Conservation (phyloP, 352 stramenopile species). For the Globisporangium splendens region DNA sequence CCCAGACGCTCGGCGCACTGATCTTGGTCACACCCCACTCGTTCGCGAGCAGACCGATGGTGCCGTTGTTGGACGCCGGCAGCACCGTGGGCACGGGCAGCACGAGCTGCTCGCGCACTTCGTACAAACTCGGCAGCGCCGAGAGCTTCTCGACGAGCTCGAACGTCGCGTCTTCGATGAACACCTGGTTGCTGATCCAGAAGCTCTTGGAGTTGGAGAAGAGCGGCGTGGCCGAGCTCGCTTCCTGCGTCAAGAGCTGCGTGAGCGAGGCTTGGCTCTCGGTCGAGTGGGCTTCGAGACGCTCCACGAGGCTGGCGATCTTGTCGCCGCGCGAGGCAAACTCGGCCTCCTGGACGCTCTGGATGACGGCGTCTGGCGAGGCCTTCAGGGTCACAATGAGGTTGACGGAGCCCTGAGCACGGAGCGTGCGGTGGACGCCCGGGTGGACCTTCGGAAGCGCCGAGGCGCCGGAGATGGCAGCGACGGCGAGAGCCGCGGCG, state of each 20-base stretch:
- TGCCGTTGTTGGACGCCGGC: background rate
- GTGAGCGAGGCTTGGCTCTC: background rate
- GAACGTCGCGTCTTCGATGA: slow-evolving; percentile 13
- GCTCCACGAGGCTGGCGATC: slow-evolving; percentile 13
- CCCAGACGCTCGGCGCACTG: slow-evolving; percentile 23
- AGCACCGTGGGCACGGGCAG: slow-evolving; percentile 2
- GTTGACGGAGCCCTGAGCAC: slow-evolving; percentile 22
- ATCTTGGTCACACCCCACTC: slow-evolving; percentile 14
- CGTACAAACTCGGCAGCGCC: slow-evolving; percentile 2
- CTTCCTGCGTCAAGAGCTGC: background rate
- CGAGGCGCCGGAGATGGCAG: background rate
- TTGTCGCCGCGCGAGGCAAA: slow-evolving; percentile 7
- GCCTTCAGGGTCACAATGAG: slow-evolving; percentile 26
- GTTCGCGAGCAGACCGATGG: background rate
- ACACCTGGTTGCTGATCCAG: slow-evolving; percentile 18
- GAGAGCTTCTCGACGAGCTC: slow-evolving; percentile 19
- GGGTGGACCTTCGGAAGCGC: background rate
- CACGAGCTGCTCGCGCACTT: slow-evolving; percentile 16
- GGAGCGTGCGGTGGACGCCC: slow-evolving; percentile 21
- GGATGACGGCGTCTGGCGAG: slow-evolving; percentile 10
- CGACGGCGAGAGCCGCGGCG: too few relatives aligned
- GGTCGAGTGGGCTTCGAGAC: slow-evolving; percentile 6
- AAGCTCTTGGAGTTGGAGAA: slow-evolving; percentile 1
- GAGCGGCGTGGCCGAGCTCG: background rate
- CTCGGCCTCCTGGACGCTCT: slow-evolving; percentile 10